Base-by-base conservation (phyloP, 179 eudicot species). In the Corrigiola litoralis region DNA sequence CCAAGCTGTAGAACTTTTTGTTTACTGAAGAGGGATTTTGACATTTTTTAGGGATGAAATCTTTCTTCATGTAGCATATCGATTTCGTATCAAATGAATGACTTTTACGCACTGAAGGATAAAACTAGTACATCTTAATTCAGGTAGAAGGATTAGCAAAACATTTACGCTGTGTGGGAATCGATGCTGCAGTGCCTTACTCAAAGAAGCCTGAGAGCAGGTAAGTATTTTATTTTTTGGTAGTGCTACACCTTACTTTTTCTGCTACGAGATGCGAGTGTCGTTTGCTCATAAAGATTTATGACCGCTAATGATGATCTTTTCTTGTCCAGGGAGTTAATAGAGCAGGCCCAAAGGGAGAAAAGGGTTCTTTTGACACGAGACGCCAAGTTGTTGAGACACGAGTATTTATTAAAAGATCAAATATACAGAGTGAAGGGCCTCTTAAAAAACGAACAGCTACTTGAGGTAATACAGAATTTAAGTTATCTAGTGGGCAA, bases 111-210 rank as follows among this genome's bases (percentile, higher is more conserved):
- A 28, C 13, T 18, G 4, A 47, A 40, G 16, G 8, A 42, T 29
- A 29, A 41, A 41, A 49, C 65, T 70, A 40, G 42, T 53, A 24
- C 53, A 24, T 14, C 18, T 54, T 17, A 61, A 6, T 31, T 63
- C 83, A 90, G 98, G 86, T 92, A 47, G 98, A 92, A 77, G 98
- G 96, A 54, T 78, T 92, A 75, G 96, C 96, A 11, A 92, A 92
- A 61, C 98, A 90, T 85, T 77, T 92, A 67, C 84, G 96, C 4
- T 92, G 96, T 65, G 92, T 92, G 44, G 98, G 98, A 42, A 77
- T 92, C 74, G 98, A 92, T 85, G 98, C 96, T 68, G 98, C 98
- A 52, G 66, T 84, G 47, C 95, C 98, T 4, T 48, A 72, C 72
- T 75, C 82, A 37, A 90, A 78, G 78, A 90, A 83, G 82, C 98